Conservation (phyloP, 257 asterid genomes). For the Scutellaria barbata region DNA sequence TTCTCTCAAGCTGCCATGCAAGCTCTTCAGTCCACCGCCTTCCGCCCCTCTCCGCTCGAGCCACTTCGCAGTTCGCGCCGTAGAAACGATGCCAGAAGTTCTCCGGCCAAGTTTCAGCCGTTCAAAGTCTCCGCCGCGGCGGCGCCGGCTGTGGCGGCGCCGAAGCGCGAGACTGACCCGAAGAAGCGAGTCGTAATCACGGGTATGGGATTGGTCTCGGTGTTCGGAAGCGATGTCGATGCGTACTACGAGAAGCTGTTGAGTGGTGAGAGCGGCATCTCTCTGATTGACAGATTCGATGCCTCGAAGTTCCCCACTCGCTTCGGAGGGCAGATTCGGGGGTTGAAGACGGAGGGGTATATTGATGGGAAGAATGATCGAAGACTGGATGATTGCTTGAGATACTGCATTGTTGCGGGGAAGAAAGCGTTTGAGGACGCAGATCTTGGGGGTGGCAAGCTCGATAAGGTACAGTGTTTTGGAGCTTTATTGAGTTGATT, state of each 20-base stretch:
- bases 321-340: conserved; percentile 66
- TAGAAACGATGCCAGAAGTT: conserved; percentile 38
- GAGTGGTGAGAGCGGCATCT: conserved; percentile 59
- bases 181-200: conserved; percentile 66
- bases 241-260: conserved; percentile 57
- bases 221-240: conserved; percentile 60
- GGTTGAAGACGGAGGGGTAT: conserved; percentile 53
- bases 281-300: conserved; percentile 57
- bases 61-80: conserved; percentile 52
- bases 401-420: conserved; percentile 64
- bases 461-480: conserved; percentile 43
- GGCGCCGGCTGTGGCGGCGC: conserved; percentile 36
- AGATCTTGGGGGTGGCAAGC: conserved; percentile 56
- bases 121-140: conserved; percentile 48
- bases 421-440: conserved; percentile 57
- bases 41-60: conserved; percentile 52
- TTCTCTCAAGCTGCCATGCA: conserved; percentile 45
- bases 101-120: conserved; percentile 28
- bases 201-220: conserved; percentile 64
- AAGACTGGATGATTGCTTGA: conserved; percentile 57
- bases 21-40: conserved; percentile 45
- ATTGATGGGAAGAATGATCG: conserved; percentile 64
- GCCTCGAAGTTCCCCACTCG: conserved; percentile 62
- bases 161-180: conserved; percentile 64
- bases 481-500: conserved; percentile 23